phyloP scores from a whole-genome alignment of 257 asterid genomes.

The Fraxinus pennsylvanica region DNA sequence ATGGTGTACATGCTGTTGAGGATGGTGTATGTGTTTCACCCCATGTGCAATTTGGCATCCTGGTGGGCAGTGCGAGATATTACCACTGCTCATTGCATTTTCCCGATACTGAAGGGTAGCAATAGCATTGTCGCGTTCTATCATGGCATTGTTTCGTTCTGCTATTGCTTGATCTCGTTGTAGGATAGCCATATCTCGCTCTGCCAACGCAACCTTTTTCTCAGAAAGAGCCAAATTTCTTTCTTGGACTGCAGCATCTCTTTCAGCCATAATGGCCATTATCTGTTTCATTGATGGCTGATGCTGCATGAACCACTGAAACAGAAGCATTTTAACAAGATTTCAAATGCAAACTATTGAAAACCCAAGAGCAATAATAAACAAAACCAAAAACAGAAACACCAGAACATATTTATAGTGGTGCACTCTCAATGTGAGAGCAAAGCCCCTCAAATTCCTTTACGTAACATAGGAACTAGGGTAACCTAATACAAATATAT shows the following conservation, averaged over 20 bases:
- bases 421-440: not conserved
- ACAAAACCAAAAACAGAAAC: not conserved
- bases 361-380: not conserved
- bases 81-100: constrained; percentile 47
- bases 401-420: not conserved
- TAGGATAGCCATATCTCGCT: constrained; percentile 84
- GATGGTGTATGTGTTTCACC: constrained; percentile 77
- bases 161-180: constrained; percentile 87
- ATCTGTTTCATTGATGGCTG: constrained; percentile 97
- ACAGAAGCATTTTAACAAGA: not conserved
- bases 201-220: constrained; percentile 83
- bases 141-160: constrained; percentile 78
- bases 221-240: constrained; percentile 83
- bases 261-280: constrained; percentile 85
- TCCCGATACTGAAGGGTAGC: constrained; percentile 81
- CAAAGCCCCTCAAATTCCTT: not conserved
- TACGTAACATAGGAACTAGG: not conserved
- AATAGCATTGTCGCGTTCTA: constrained; percentile 87
- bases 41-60: constrained; percentile 75
- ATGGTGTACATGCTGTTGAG: constrained; percentile 62
- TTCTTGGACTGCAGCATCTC: constrained; percentile 98
- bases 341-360: not conserved
- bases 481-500: not conserved
- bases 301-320: constrained; percentile 95
- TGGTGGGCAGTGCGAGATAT: constrained; percentile 64